phyloP scores from a whole-genome alignment of 2,329 filamentous ascomycete genomes.

The Didymella lethalis region DNA sequence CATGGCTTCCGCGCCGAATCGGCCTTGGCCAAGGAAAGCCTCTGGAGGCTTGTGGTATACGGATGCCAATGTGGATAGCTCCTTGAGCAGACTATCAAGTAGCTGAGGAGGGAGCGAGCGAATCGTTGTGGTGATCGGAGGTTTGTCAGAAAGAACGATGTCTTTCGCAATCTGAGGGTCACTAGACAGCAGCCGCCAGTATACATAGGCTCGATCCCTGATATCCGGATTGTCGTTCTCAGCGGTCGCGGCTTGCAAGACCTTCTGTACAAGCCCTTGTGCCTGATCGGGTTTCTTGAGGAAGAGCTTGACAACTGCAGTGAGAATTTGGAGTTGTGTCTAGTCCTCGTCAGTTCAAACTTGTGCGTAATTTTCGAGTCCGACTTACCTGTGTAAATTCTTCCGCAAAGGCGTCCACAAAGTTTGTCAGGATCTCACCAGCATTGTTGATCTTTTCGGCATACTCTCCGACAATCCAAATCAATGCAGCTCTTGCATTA shows the following conservation, averaged over 20 bases:
- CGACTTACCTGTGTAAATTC: slow-evolving; percentile 86
- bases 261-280: slow-evolving; percentile 90
- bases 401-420: slow-evolving; percentile 93
- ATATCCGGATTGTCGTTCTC: slow-evolving; percentile 99
- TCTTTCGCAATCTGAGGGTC: slow-evolving; percentile 91
- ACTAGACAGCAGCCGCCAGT: slow-evolving; percentile 94
- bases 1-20: slow-evolving; percentile 91
- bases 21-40: slow-evolving; percentile 95
- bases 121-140: slow-evolving; percentile 93
- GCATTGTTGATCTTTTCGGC: slow-evolving; percentile 99
- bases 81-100: slow-evolving; percentile 86
- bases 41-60: slow-evolving; percentile 98
- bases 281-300: slow-evolving; percentile 94
- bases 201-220: slow-evolving; percentile 94
- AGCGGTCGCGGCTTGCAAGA: slow-evolving; percentile 88
- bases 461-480: slow-evolving; percentile 99
- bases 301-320: slow-evolving; percentile 96
- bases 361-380: neutral
- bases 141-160: slow-evolving; percentile 92
- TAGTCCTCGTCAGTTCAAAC: slow-evolving; percentile 55
- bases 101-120: slow-evolving; percentile 83
- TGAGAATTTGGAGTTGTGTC: slow-evolving; percentile 98
- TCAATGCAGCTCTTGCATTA: slow-evolving; percentile 85
- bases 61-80: slow-evolving; percentile 93
- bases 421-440: slow-evolving; percentile 89